Conservation (phyloP, 1,284 basidiomycete species). For the Rhodotorula sp. region DNA sequence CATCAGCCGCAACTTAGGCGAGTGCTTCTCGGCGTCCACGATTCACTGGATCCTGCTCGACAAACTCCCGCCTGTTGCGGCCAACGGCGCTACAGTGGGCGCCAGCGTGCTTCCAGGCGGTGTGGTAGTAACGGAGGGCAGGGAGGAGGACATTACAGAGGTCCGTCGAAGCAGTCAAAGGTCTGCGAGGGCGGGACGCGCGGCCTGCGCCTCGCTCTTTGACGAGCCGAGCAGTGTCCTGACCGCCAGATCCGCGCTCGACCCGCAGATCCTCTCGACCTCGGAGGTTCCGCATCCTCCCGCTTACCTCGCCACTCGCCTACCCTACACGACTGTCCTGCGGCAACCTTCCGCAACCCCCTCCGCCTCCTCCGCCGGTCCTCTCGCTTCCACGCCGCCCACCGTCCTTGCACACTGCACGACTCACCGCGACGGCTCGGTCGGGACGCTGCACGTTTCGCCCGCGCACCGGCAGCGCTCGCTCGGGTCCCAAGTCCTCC, state of each 20-base stretch:
- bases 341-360: neutral
- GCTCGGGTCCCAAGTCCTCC: constrained; percentile 8
- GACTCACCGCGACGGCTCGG: constrained; percentile 32
- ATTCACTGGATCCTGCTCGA: constrained; percentile 14
- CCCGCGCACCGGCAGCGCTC: constrained; percentile 4
- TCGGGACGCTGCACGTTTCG: constrained; percentile 24
- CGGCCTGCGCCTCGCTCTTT: too few relatives aligned
- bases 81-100: neutral
- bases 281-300: constrained; percentile 28
- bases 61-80: neutral
- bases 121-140: neutral
- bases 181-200: neutral
- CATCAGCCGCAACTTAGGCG: constrained; percentile 4
- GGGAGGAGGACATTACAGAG: constrained; percentile 3
- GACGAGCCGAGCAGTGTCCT: too few relatives aligned
- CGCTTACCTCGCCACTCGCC: constrained; percentile 18
- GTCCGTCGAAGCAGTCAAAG: neutral
- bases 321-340: constrained; percentile 11
- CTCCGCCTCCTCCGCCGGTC: neutral
- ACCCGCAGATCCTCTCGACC: constrained; percentile 25
- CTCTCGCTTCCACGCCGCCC: neutral
- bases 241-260: too few relatives aligned
- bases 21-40: constrained; percentile 9
- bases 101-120: neutral
- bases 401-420: constrained; percentile 23